Base-by-base conservation (phyloP, 805 yeast genomes). In the Lipomyces oligophaga region DNA sequence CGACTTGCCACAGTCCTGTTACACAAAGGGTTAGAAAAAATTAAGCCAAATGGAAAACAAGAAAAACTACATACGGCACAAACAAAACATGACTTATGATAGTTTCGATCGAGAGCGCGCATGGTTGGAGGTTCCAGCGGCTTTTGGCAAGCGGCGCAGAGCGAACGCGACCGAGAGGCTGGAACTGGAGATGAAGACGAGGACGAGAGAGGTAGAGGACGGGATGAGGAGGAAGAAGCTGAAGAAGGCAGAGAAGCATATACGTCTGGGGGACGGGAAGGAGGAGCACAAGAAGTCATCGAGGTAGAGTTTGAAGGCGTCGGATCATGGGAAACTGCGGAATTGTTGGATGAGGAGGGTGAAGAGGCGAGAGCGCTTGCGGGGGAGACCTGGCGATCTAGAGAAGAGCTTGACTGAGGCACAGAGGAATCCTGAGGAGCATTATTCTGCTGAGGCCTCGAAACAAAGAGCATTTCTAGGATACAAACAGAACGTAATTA, bases 1-100 rank as follows among this genome's bases (percentile, higher is more conserved):
- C 43, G 78, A 82, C 19, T 72, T 72, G 3, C 83, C 82, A 70
- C 99, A 93, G 62, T 85, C 95, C 57, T 55, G 45, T 21, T 22
- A 34, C 16, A 39, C 22, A 11, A n/a, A n/a, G 41, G 32, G 16
- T 10, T 26, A 21, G 31, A 20, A 25, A 26, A 19, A 28, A 15
- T 15, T 38, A 11, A 40, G 42, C 11, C 27, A 52, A 37, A 42
- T 4, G 4, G 16, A 19, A 21, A 39, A 32, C 13, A 15, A 18
- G 15, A 15, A 20, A 30, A 27, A 8, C 28, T 10, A 40, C 56
- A n/a, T 37, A 54, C 58, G 25, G 46, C 46, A 26, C 59, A 56
- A 15, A 38, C 46, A 36, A 56, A 52, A 37, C 58, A 54, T 15
- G 43, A 45, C 22, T 41, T 35, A 36, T 56, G 59, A 26, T 45